Base-by-base conservation (phyloP, 176 grass and related monocot species). In the Neostapfia colusana region DNA sequence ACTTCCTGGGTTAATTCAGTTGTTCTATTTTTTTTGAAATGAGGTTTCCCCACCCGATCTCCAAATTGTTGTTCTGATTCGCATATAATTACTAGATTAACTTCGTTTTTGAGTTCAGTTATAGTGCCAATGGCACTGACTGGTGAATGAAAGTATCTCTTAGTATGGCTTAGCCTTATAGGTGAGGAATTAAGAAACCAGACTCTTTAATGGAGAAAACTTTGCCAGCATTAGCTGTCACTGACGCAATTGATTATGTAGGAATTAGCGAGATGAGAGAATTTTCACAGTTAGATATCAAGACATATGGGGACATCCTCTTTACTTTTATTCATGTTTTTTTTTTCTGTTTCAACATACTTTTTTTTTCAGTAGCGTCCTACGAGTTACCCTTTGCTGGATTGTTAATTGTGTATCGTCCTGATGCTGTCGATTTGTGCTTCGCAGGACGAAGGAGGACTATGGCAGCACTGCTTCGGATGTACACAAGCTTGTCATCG, bases 401-500 rank as follows among this genome's bases (percentile, higher is more conserved):
- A 31, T 31, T 31, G 31, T 78, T 67, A 1, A 60, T 31, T 67
- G 1, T 14, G 2, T 78, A 31, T 62, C 27, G 44, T 25, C 18
- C 76, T 86, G 31, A 73, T 81, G 26, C 69, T 89, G 36, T 51
- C 39, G 21, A 71, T 61, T 62, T 67, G 8, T 73, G 51, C 44
- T 83, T 55, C 46, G 75, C 86, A 99, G 91, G 91, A 45, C 79
- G 91, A 31, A 31, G 31, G 74, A 45, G 73, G 35, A 95, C 89
- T 54, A 65, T 82, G 69, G 78, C 74, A 3, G 65, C 61, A 13
- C 58, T 85, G n/a, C 82, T 98, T 82, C 85, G 85, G 65, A 24
- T 99, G 54, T 99, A 94, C 57, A 87, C 65, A 4, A 92, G 85
- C 82, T 70, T 95, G 67, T 99, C 95, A 51, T 92, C 91, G 36